Evolutionary conservation across 2,329 filamentous ascomycete species (phyloP).

Genomic region (Cryphonectria nitschkei): DNA sequence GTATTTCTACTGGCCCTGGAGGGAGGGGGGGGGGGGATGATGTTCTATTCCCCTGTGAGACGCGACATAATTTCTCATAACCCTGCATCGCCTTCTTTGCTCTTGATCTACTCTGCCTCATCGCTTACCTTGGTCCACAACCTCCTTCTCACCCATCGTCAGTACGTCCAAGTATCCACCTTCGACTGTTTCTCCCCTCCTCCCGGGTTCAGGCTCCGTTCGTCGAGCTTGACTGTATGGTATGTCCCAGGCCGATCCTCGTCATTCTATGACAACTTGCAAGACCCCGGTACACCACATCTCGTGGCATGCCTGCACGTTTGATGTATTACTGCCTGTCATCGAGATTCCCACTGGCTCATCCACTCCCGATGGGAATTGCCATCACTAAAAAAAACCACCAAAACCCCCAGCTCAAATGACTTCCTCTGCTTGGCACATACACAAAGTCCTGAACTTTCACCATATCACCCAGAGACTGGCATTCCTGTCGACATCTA

Average conservation of each 20-base stretch:
- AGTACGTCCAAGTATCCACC: constrained; percentile 7
- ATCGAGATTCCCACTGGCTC: constrained; percentile 26
- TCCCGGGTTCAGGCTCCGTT: background rate
- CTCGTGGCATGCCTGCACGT: constrained; percentile 23
- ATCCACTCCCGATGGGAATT: constrained; percentile 24
- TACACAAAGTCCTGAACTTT: constrained; percentile 22
- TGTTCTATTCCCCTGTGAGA: constrained; percentile 19
- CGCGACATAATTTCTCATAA: constrained; percentile 21
- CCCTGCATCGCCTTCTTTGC: constrained; percentile 19
- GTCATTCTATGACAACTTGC: background rate
- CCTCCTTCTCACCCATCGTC: constrained; percentile 15
- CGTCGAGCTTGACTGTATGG: constrained; percentile 1
- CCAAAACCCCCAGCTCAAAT: constrained; percentile 17
- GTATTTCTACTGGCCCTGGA: constrained; percentile 15
- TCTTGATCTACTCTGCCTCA: constrained; percentile 14
- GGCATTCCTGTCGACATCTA: background rate
- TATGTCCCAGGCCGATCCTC: constrained; percentile 8
- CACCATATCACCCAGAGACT: background rate
- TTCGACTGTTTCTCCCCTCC: background rate
- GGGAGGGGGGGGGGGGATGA: background rate
- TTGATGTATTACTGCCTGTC: constrained; percentile 26
- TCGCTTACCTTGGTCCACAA: constrained; percentile 13
- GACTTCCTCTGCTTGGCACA: constrained; percentile 15
- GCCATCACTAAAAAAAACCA: constrained; percentile 16
- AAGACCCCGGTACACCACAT: constrained; percentile 14